phyloP scores from a whole-genome alignment of 2,329 filamentous ascomycete genomes.

The Ceratocystis albifundus region DNA sequence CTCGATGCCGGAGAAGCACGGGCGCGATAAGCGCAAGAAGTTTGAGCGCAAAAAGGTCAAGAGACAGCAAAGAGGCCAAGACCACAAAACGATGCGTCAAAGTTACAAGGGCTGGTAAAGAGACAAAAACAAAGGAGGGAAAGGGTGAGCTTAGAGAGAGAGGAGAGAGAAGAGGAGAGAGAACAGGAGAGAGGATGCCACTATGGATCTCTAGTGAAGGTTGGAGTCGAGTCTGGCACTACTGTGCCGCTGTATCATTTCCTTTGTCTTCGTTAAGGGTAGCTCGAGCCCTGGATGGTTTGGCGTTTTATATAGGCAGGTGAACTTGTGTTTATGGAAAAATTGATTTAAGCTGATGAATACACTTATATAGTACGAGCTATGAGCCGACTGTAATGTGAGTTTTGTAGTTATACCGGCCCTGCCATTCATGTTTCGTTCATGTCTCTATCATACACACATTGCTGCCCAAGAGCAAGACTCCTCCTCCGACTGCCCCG shows the following conservation, averaged over 20 bases:
- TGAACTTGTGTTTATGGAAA: slow-evolving; percentile 21
- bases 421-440: no score
- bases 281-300: slow-evolving; percentile 25
- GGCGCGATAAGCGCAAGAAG: slow-evolving; percentile 69
- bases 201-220: background rate
- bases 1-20: slow-evolving; percentile 65
- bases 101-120: slow-evolving; percentile 47
- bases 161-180: no score
- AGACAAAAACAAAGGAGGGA: background rate
- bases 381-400: no score
- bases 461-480: background rate
- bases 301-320: slow-evolving; percentile 27
- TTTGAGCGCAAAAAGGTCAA: slow-evolving; percentile 73
- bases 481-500: background rate
- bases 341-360: background rate
- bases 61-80: slow-evolving; percentile 64
- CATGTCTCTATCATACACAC: slow-evolving; percentile 16
- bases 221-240: background rate
- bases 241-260: slow-evolving; percentile 14
- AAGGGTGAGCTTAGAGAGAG: background rate
- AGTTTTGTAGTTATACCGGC: no score
- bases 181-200: no score
- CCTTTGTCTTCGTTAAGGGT: slow-evolving; percentile 7
- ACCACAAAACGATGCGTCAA: slow-evolving; percentile 60
- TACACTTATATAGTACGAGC: background rate